Conservation (phyloP, 2,329 filamentous ascomycete species). For the Bertia moriformis region DNA sequence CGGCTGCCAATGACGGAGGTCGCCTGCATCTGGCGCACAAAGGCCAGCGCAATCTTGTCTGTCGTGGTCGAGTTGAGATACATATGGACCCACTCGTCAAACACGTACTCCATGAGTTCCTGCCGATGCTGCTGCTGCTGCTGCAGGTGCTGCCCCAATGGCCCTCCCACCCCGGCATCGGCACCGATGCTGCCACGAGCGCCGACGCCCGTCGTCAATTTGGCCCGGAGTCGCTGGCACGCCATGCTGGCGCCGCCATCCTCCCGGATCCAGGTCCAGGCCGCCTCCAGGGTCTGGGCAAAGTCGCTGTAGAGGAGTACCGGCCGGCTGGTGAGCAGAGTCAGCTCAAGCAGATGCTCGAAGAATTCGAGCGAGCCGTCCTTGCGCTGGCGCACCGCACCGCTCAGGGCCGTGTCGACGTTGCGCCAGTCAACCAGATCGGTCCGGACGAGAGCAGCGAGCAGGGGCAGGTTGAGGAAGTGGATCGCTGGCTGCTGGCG, state of each 20-base stretch:
- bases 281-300: conserved; percentile 63
- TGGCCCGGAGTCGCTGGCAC: conserved; percentile 58
- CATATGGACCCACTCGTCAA: conserved; percentile 86
- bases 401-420: conserved; percentile 59
- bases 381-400: conserved; percentile 58
- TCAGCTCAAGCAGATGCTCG: conserved; percentile 63
- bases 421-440: conserved; percentile 48
- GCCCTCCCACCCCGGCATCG: neutral
- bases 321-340: conserved; percentile 65
- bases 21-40: conserved; percentile 71
- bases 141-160: conserved; percentile 16
- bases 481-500: conserved; percentile 37
- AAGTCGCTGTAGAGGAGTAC: conserved; percentile 75
- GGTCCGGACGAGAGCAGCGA: conserved; percentile 40
- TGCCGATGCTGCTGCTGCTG: conserved; percentile 45
- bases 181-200: too few species aligned
- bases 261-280: conserved; percentile 68
- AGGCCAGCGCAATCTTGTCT: conserved; percentile 58
- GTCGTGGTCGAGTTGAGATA: conserved; percentile 61
- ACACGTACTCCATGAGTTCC: conserved; percentile 85
- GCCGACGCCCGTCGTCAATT: too few species aligned
- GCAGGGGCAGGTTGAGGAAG: conserved; percentile 41
- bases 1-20: conserved; percentile 57
- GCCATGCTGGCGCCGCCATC: conserved; percentile 47
- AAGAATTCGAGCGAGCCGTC: conserved; percentile 64